A percentile compares a stretch with the other conserved stretches of the same genome.
Evolutionary conservation across 805 yeast genomes (phyloP).

Genomic region (Lachancea thermotolerans): DNA sequence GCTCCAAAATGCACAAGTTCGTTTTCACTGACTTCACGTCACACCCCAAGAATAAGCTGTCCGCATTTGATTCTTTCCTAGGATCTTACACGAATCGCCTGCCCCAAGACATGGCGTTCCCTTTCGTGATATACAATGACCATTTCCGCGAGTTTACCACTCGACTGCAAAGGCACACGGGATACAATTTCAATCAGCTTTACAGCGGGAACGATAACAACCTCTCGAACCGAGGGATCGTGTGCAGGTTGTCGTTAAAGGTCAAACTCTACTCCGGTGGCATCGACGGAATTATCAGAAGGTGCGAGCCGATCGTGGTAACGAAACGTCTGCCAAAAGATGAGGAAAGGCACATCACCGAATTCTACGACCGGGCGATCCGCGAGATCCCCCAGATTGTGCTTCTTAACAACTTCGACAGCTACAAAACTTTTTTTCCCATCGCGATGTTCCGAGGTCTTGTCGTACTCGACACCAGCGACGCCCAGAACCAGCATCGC

Average conservation of each 20-base stretch:
- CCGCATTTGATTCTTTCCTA: slow-evolving; percentile 21
- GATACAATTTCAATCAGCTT: slow-evolving; percentile 8
- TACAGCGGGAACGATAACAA: slow-evolving; percentile 13
- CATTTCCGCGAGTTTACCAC: slow-evolving; percentile 9
- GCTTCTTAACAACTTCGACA: slow-evolving; percentile 3
- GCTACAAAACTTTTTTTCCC: slow-evolving; percentile 10
- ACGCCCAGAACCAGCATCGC: background rate
- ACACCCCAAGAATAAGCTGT: slow-evolving; percentile 14
- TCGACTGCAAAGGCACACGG: slow-evolving; percentile 7
- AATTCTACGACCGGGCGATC: slow-evolving; percentile 6
- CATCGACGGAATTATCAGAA: slow-evolving; percentile 19
- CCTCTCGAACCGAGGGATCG: slow-evolving; percentile 21
- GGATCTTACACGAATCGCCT: slow-evolving; percentile 15
- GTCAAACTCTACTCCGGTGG: slow-evolving; percentile 15
- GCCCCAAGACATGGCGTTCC: slow-evolving; percentile 14
- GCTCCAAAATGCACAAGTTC: slow-evolving; percentile 5
- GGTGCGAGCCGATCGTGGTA: slow-evolving; percentile 14
- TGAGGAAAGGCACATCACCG: slow-evolving; percentile 3
- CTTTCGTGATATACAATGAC: slow-evolving; percentile 17
- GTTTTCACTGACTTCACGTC: slow-evolving; percentile 27
- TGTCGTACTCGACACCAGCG: slow-evolving; percentile 1
- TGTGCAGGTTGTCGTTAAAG: slow-evolving; percentile 20
- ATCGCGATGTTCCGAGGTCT: slow-evolving; percentile 2
- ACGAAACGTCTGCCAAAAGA: slow-evolving; percentile 3
- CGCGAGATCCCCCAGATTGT: slow-evolving; percentile 4